Conservation (phyloP, 805 yeast species). For the Naumovozyma dairenensis region DNA sequence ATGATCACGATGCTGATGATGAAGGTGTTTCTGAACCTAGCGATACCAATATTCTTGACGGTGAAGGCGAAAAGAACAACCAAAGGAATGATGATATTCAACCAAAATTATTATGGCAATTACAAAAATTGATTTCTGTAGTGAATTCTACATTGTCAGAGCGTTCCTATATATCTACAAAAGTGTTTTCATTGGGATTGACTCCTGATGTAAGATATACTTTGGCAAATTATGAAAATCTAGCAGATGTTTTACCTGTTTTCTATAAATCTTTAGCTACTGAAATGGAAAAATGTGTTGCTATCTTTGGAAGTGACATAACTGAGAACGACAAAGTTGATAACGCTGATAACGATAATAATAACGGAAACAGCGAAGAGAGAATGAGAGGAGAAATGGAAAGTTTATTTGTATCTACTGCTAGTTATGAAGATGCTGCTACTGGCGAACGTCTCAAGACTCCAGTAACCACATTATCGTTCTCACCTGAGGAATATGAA, state of each 20-base stretch:
- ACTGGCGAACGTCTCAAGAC: slow-evolving; percentile 16
- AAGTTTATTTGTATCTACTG: slow-evolving; percentile 21
- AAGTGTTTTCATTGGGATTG: slow-evolving; percentile 12
- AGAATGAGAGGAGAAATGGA: too few species aligned
- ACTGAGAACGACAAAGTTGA: too few species aligned
- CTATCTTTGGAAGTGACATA: too few species aligned
- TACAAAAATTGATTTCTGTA: slow-evolving; percentile 21
- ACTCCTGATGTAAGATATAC: slow-evolving; percentile 14
- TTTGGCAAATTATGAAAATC: slow-evolving; percentile 18
- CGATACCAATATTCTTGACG: background rate
- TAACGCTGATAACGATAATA: slow-evolving; percentile 6
- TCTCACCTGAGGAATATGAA: slow-evolving; percentile 28
- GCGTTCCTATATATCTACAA: slow-evolving; percentile 19
- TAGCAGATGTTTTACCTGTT: slow-evolving; percentile 23
- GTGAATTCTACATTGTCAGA: slow-evolving; percentile 13
- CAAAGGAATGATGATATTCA: slow-evolving; percentile 10
- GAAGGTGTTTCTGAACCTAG: slow-evolving; percentile 1
- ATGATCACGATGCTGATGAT: slow-evolving; percentile 3
- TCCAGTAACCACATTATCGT: slow-evolving; percentile 22
- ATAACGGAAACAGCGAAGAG: too few species aligned
- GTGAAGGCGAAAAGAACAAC: slow-evolving; percentile 1
- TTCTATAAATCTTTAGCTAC: slow-evolving; percentile 21
- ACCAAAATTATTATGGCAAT: slow-evolving; percentile 22
- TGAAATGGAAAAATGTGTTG: slow-evolving; percentile 15
- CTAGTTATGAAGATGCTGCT: slow-evolving; percentile 16